Evolutionary conservation across 768 basidiomycete species (phyloP).

Genomic region (Mycena galopus): DNA sequence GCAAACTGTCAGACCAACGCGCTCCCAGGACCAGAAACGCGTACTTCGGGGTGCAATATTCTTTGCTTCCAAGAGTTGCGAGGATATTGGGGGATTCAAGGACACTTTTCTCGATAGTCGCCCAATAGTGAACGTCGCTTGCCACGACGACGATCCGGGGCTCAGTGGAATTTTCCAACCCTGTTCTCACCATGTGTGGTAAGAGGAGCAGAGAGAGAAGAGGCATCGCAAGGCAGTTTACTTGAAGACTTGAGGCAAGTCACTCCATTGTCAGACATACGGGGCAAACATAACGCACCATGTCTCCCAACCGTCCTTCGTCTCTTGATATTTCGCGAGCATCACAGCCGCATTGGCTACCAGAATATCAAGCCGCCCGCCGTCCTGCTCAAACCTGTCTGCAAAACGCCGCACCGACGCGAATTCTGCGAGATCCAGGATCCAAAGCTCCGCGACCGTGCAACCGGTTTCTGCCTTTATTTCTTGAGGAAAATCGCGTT

Average conservation of each 20-base stretch:
- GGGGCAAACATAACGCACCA: conserved; percentile 13
- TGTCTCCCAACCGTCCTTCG: conserved; percentile 51
- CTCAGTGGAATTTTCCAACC: conserved; percentile 20
- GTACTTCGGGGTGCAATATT: conserved; percentile 39
- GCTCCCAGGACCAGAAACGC: background rate
- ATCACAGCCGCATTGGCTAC: conserved; percentile 48
- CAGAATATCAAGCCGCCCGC: conserved; percentile 44
- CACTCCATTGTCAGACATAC: background rate
- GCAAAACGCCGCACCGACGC: conserved; percentile 48
- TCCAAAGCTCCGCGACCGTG: conserved; percentile 42
- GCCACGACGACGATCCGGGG: conserved; percentile 45
- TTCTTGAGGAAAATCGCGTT: background rate
- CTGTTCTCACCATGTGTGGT: conserved; percentile 45
- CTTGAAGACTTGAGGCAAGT: conserved; percentile 45
- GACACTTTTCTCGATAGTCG: conserved; percentile 23
- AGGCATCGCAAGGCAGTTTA: conserved; percentile 50
- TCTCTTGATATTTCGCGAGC: conserved; percentile 35
- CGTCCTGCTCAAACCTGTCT: conserved; percentile 41
- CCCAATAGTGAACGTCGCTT: conserved; percentile 45
- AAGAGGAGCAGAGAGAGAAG: conserved; percentile 47
- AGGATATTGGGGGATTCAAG: conserved; percentile 34
- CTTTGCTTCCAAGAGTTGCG: conserved; percentile 34
- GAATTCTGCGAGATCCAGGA: conserved; percentile 51
- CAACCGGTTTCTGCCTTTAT: conserved; percentile 27
- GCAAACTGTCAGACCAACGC: background rate